Evolutionary conservation across 768 basidiomycete genomes (phyloP).

Genomic region (Lactarius hengduanensis): DNA sequence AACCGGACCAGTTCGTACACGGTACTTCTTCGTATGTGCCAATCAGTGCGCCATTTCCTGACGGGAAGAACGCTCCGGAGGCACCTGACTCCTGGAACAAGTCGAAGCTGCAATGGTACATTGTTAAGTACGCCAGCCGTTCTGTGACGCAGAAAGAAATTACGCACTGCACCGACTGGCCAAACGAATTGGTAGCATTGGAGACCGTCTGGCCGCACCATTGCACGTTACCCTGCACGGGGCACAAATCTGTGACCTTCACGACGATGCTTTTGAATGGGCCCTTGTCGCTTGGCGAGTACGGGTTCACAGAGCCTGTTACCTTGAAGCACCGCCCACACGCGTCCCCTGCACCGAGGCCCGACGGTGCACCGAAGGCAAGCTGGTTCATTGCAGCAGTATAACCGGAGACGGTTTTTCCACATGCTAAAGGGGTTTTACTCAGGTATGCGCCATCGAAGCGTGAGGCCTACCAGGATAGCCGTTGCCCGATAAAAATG

Average conservation of each 20-base stretch:
- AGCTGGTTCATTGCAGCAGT: slow-evolving; percentile 60
- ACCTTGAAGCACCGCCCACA: slow-evolving; percentile 61
- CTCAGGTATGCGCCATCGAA: not conserved
- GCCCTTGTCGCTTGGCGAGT: slow-evolving; percentile 47
- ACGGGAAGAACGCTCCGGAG: slow-evolving; percentile 53
- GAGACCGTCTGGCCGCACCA: slow-evolving; percentile 54
- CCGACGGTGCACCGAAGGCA: slow-evolving; percentile 52
- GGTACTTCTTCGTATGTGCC: slow-evolving; percentile 55
- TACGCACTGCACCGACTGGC: slow-evolving; percentile 50
- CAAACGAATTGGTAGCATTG: slow-evolving; percentile 44
- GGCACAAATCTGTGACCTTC: slow-evolving; percentile 48
- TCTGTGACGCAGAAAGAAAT: not conserved
- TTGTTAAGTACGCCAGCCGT: not conserved
- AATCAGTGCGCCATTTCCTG: slow-evolving; percentile 50
- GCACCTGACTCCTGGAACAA: slow-evolving; percentile 60
- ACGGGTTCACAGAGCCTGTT: slow-evolving; percentile 56
- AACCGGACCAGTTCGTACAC: slow-evolving; percentile 57
- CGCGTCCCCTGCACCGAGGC: slow-evolving; percentile 54
- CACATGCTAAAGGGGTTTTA: slow-evolving; percentile 44
- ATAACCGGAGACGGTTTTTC: slow-evolving; percentile 49
- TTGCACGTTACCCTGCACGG: slow-evolving; percentile 47
- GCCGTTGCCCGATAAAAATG: slow-evolving; percentile 52
- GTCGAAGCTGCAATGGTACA: slow-evolving; percentile 46
- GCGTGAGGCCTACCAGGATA: slow-evolving; percentile 42
- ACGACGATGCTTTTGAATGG: slow-evolving; percentile 58